Conservation (phyloP, 1,284 basidiomycete genomes). For the Fomitiporia mediterranea region DNA sequence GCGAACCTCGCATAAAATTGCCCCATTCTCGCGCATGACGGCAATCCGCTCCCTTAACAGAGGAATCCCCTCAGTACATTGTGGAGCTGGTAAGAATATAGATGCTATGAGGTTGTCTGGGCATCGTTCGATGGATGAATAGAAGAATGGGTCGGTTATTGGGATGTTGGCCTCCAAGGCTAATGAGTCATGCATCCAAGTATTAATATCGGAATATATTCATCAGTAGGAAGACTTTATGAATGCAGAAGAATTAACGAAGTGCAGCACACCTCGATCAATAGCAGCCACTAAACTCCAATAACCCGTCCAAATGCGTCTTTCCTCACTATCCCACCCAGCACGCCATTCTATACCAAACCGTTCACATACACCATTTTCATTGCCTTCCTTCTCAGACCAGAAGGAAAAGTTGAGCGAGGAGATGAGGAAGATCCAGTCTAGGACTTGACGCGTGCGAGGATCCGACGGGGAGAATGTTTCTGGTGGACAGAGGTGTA, state of each 20-base stretch:
- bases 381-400: conserved; percentile 57
- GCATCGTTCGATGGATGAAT: conserved; percentile 58
- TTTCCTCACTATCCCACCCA: conserved; percentile 52
- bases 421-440: conserved; percentile 84
- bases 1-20: conserved; percentile 59
- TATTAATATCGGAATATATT: too few relatives aligned
- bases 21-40: conserved; percentile 70
- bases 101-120: conserved; percentile 60
- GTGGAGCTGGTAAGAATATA: conserved; percentile 57
- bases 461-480: conserved; percentile 50
- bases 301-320: conserved; percentile 65
- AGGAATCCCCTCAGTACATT: conserved; percentile 58
- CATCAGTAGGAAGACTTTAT: background rate
- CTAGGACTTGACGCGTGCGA: conserved; percentile 50
- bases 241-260: background rate
- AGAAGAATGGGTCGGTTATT: conserved; percentile 72
- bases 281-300: conserved; percentile 78
- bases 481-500: conserved; percentile 67
- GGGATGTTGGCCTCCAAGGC: conserved; percentile 62
- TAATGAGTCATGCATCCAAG: conserved; percentile 37
- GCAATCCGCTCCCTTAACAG: conserved; percentile 62
- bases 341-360: conserved; percentile 73
- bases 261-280: conserved; percentile 53
- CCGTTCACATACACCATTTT: conserved; percentile 35
- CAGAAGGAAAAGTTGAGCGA: conserved; percentile 84